phyloP scores from a whole-genome alignment of 228 moss, liverwort and hornwort species.

The Sphagnum fallax region DNA sequence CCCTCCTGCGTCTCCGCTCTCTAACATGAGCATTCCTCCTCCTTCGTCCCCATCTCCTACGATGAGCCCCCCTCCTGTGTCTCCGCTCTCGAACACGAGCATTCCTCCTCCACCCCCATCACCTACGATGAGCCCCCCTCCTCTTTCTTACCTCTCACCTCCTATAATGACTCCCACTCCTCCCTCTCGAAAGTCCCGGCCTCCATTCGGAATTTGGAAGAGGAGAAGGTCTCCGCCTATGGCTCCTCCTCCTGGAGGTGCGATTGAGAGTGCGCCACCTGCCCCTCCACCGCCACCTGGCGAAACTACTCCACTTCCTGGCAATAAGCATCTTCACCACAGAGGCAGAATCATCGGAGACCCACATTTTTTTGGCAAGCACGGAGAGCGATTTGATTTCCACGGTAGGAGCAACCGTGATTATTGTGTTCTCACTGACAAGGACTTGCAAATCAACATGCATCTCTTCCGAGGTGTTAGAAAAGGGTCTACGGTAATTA shows the following conservation, averaged over 20 bases:
- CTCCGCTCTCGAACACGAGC: background rate
- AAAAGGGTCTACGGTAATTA: slow-evolving; percentile 26
- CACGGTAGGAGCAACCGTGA: slow-evolving; percentile 26
- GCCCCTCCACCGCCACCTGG: background rate
- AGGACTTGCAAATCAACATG: slow-evolving; percentile 74
- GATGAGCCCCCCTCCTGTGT: background rate
- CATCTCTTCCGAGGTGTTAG: slow-evolving; percentile 67
- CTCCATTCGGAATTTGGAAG: background rate
- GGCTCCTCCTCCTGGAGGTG: background rate
- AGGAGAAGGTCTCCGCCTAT: background rate
- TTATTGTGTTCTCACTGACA: slow-evolving; percentile 71
- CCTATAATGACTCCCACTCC: background rate
- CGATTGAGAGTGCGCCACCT: slow-evolving; percentile 3
- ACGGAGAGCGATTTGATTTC: slow-evolving; percentile 45
- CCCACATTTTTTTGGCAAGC: slow-evolving; percentile 46
- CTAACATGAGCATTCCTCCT: background rate
- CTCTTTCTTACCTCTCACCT: background rate
- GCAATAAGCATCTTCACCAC: too few species aligned
- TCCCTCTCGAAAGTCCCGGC: background rate
- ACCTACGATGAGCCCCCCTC: rapidly evolving
- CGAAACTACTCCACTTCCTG: too few species aligned
- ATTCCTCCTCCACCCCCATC: background rate
- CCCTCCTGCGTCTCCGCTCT: background rate
- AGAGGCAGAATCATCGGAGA: slow-evolving; percentile 9
- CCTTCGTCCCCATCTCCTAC: background rate